Conservation (phyloP, 1,284 basidiomycete genomes). For the Cutaneotrichosporon mucoides region DNA sequence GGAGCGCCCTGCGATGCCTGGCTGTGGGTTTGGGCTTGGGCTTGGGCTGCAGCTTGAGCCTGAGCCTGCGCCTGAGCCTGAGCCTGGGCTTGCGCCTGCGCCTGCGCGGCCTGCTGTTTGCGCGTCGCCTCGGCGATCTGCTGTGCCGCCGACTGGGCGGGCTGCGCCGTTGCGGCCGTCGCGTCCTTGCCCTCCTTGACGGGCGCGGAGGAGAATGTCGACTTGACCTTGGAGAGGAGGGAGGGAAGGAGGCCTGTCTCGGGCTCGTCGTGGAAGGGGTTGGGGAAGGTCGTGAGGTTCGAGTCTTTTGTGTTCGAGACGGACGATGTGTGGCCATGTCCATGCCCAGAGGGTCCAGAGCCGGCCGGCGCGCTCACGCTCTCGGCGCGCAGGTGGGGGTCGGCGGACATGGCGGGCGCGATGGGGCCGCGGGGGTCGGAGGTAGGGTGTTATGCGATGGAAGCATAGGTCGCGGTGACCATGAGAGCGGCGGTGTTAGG, state of each 20-base stretch:
- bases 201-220: slow-evolving; percentile 29
- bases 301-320: slow-evolving; percentile 8
- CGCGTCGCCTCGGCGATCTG: slow-evolving; percentile 38
- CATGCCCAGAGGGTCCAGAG: neutral
- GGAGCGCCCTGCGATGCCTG: too few species aligned
- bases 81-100: too few species aligned
- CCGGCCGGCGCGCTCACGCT: slow-evolving; percentile 4
- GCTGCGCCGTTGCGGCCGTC: neutral
- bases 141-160: slow-evolving; percentile 41
- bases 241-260: slow-evolving; percentile 47
- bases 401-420: slow-evolving; percentile 4
- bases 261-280: slow-evolving; percentile 46
- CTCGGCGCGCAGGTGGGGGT: slow-evolving; percentile 11
- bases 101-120: slow-evolving; percentile 5
- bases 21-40: too few species aligned
- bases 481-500: too few species aligned
- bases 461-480: neutral
- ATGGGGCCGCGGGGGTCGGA: neutral
- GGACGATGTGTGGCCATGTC: too few species aligned
- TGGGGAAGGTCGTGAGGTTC: slow-evolving; percentile 46
- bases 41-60: neutral
- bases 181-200: slow-evolving; percentile 2
- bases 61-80: too few species aligned
- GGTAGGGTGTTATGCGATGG: neutral
- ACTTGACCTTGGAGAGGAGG: slow-evolving; percentile 47